Percentiles rank a stretch among this genome's conserved stretches.
These are phyloP conservation scores for Pythium brassicae DNA, from an alignment of 352 stramenopile genomes.

Conservation along the genomic window DNA sequence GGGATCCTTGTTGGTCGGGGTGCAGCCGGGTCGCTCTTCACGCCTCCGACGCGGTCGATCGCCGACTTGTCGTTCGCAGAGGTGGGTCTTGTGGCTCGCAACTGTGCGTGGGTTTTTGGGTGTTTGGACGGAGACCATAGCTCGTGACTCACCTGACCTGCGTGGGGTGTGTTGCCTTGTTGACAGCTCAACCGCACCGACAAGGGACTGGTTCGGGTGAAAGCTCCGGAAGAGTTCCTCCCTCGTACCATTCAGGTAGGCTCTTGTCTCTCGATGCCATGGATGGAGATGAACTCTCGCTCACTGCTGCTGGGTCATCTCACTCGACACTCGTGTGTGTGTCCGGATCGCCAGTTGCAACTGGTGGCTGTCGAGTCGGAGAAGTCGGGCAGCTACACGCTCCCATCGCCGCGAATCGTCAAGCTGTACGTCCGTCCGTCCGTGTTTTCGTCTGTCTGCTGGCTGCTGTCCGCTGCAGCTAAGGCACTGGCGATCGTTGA, in stretches of 20 bases:
- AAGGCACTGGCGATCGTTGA: no score
- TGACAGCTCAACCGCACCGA: slow-evolving; percentile 72
- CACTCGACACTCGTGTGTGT: not conserved
- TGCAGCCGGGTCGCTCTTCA: slow-evolving; percentile 72
- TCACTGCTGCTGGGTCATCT: not conserved
- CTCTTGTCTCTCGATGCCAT: not conserved
- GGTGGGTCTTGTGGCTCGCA: no score
- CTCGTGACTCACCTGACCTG: no score
- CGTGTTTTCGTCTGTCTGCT: not conserved
- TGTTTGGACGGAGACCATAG: not conserved
- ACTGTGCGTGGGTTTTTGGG: not conserved
- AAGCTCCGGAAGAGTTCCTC: slow-evolving; percentile 75
- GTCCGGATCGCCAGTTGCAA: slow-evolving; percentile 19
- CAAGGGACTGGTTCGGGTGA: slow-evolving; percentile 71
- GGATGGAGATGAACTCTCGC: not conserved
- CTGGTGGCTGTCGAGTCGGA: slow-evolving; percentile 31
- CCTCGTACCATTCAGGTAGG: slow-evolving; percentile 70
- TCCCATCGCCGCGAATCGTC: slow-evolving; percentile 33
- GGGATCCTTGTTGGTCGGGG: not conserved
- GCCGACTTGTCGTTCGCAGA: slow-evolving; percentile 78
- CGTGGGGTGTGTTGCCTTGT: not conserved
- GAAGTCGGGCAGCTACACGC: slow-evolving; percentile 31
- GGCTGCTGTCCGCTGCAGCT: no score
- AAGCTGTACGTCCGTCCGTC: slow-evolving; percentile 29
- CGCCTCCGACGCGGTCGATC: slow-evolving; percentile 65